These are phyloP conservation scores for Recurvomyces mirabilis DNA, from an alignment of 495 filamentous ascomycete genomes.

Conservation along the genomic window DNA sequence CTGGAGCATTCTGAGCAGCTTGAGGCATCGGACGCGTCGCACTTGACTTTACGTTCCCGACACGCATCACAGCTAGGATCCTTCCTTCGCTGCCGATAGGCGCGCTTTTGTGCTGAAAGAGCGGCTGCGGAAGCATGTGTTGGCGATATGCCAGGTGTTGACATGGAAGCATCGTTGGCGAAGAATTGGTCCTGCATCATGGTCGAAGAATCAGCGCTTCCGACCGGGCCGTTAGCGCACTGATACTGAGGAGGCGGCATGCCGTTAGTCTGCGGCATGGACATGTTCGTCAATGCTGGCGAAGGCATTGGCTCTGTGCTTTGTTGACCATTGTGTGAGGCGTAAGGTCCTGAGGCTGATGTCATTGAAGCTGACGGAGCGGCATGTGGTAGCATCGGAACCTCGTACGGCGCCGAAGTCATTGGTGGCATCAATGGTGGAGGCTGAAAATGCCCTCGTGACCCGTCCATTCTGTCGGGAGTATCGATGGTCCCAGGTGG, in stretches of 20 bases:
- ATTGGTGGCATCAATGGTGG: too few relatives aligned
- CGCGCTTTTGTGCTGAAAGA: conserved; percentile 63
- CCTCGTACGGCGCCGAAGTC: too few relatives aligned
- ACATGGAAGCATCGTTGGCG: conserved; percentile 21
- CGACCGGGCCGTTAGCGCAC: conserved; percentile 9
- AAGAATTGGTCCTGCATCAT: conserved; percentile 16
- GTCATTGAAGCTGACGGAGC: not conserved
- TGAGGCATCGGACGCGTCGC: conserved; percentile 89
- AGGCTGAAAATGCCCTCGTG: too few relatives aligned
- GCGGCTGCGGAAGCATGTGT: conserved; percentile 29
- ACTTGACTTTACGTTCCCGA: conserved; percentile 96
- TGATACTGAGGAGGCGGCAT: conserved; percentile 6
- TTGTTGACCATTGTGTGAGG: not conserved
- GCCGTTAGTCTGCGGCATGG: conserved; percentile 7
- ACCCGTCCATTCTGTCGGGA: too few relatives aligned
- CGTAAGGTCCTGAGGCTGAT: not conserved
- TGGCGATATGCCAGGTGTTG: conserved; percentile 35
- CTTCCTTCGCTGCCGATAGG: conserved; percentile 87
- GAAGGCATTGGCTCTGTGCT: not conserved
- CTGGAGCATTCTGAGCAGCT: conserved; percentile 96
- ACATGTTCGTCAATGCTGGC: not conserved
- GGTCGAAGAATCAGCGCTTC: too few relatives aligned
- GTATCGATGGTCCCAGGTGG: too few relatives aligned
- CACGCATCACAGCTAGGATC: conserved; percentile 98
- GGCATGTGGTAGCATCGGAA: not conserved